A percentile compares a stretch with the other conserved stretches of the same genome.
phyloP scores from a whole-genome alignment of 306 rosid species.

The Sphenostylis stenocarpa region DNA sequence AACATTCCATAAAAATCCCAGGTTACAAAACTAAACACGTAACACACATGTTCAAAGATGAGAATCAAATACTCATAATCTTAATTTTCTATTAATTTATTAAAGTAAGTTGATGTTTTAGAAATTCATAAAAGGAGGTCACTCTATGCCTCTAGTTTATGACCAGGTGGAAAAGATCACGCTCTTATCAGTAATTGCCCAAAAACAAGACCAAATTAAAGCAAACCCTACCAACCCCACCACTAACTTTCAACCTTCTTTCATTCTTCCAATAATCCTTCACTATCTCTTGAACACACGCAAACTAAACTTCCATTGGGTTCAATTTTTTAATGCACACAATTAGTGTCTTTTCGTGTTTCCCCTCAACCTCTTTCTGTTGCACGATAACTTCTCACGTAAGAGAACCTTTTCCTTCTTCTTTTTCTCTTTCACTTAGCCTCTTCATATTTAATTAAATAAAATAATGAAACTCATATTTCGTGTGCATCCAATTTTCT shows the following conservation, averaged over 20 bases:
- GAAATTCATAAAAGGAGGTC: background rate
- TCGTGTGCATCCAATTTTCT: constrained; percentile 31
- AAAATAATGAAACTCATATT: constrained; percentile 19
- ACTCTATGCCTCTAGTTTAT: background rate
- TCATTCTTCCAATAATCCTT: background rate
- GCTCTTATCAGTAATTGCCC: constrained; percentile 21
- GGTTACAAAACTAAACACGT: too few species aligned
- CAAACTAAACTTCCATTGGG: constrained; percentile 7
- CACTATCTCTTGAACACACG: background rate
- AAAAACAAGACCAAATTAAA: background rate
- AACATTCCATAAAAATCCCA: too few species aligned
- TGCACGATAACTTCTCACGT: constrained; percentile 23
- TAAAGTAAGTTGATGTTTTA: background rate
- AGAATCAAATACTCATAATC: background rate
- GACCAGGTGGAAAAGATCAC: background rate
- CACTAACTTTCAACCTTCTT: background rate
- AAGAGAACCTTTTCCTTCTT: background rate
- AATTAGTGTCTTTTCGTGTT: constrained; percentile 46
- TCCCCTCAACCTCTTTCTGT: background rate
- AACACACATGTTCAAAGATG: background rate
- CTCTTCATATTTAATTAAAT: background rate
- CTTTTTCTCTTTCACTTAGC: background rate
- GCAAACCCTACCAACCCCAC: constrained; percentile 35
- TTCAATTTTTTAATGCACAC: background rate
- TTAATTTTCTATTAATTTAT: too few species aligned